phyloP scores from a whole-genome alignment of 2,329 filamentous ascomycete species.

The Sporothrix curviconia region DNA sequence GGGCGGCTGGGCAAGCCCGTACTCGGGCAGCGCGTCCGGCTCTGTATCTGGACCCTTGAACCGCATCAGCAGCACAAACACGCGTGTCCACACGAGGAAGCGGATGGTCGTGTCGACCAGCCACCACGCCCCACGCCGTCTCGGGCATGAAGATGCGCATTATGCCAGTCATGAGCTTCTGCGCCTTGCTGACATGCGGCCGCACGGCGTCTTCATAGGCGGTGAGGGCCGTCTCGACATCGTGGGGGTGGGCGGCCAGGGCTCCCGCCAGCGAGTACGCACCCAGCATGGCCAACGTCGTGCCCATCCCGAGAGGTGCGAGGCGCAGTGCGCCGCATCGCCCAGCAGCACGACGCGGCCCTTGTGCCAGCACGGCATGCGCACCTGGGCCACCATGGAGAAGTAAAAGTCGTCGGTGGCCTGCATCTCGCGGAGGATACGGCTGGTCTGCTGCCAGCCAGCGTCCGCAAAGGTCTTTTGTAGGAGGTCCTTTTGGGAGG shows the following conservation, averaged over 20 bases:
- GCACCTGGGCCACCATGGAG: slow-evolving; percentile 37
- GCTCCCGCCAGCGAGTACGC: slow-evolving; percentile 47
- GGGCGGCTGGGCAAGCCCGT: background rate
- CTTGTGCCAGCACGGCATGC: slow-evolving; percentile 29
- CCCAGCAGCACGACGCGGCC: slow-evolving; percentile 38
- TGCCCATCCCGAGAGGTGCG: slow-evolving; percentile 44
- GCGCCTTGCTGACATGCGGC: slow-evolving; percentile 25
- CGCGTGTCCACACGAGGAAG: background rate
- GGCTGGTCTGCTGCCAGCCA: slow-evolving; percentile 39
- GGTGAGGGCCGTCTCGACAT: background rate
- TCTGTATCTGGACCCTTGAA: background rate
- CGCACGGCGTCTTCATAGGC: slow-evolving; percentile 9
- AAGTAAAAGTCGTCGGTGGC: slow-evolving; percentile 27
- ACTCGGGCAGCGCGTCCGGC: background rate
- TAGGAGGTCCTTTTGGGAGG: slow-evolving; percentile 6
- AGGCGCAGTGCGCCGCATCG: slow-evolving; percentile 43
- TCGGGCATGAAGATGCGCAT: slow-evolving; percentile 24
- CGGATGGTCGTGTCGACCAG: slow-evolving; percentile 18
- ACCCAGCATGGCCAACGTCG: slow-evolving; percentile 37
- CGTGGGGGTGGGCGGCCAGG: slow-evolving; percentile 21
- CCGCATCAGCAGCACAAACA: background rate
- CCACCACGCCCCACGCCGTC: slow-evolving; percentile 25
- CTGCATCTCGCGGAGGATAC: slow-evolving; percentile 32
- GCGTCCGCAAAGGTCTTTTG: slow-evolving; percentile 33
- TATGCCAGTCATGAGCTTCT: slow-evolving; percentile 28